Conservation (phyloP, 108 stramenopile species). For the Skeletonema costatum region DNA sequence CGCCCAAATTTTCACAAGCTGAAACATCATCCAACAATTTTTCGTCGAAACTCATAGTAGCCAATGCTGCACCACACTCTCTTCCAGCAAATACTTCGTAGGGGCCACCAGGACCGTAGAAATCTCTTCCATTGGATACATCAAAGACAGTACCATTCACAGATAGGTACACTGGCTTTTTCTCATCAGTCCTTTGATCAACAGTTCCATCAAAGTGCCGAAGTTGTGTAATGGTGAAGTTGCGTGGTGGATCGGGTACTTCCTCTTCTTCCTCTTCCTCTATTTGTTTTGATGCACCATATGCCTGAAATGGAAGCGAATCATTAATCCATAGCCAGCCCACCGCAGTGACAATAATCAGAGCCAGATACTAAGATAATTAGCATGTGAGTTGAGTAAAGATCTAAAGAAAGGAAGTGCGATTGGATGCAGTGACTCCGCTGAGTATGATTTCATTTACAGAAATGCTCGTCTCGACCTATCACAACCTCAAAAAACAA, state of each 20-base stretch:
- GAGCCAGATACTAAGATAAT: conserved; percentile 30
- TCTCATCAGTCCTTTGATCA: conserved; percentile 68
- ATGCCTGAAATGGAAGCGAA: conserved; percentile 25
- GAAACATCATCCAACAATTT: conserved; percentile 78
- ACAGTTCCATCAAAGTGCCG: conserved; percentile 74
- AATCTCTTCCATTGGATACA: conserved; percentile 86
- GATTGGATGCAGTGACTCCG: not conserved
- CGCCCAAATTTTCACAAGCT: conserved; percentile 72
- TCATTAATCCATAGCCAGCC: conserved; percentile 46
- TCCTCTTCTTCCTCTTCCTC: conserved; percentile 57
- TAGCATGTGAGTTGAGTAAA: conserved; percentile 15
- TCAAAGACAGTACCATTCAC: conserved; percentile 93
- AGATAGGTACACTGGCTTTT: conserved; percentile 91
- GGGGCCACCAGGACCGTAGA: conserved; percentile 93
- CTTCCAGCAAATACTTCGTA: conserved; percentile 95
- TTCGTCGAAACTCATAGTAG: conserved; percentile 93
- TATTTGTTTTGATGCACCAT: conserved; percentile 37
- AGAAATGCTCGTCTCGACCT: not conserved
- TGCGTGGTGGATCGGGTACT: conserved; percentile 70
- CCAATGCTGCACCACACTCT: conserved; percentile 93
- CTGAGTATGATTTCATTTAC: not conserved
- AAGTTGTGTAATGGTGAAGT: conserved; percentile 85
- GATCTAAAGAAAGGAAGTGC: not conserved
- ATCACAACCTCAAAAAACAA: not conserved
- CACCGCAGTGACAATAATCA: conserved; percentile 33